Evolutionary conservation across 1,284 basidiomycete genomes (phyloP).

Genomic region (Hymenochaete sp.): DNA sequence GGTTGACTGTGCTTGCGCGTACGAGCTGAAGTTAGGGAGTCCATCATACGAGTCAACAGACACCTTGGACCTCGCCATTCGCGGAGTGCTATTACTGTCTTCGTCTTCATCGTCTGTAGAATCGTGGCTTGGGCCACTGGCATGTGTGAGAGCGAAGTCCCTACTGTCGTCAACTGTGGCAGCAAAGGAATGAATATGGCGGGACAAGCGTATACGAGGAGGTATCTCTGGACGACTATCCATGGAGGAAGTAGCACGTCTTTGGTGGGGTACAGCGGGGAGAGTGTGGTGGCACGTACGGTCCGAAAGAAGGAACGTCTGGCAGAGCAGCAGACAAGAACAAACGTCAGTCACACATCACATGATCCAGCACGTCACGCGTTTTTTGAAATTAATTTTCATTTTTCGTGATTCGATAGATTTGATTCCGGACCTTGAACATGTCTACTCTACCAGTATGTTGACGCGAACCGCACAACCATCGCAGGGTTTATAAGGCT

Average conservation of each 20-base stretch:
- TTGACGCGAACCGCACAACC: too few relatives aligned
- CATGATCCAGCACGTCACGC: too few relatives aligned
- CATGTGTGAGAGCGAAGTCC: not conserved
- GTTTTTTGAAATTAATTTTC: too few relatives aligned
- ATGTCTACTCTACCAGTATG: too few relatives aligned
- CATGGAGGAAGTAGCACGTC: conserved; percentile 1
- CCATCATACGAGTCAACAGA: conserved; percentile 41
- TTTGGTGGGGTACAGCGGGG: too few relatives aligned
- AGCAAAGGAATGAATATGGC: conserved; percentile 25
- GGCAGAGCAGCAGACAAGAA: too few relatives aligned
- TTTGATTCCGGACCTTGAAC: too few relatives aligned
- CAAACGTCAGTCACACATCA: too few relatives aligned
- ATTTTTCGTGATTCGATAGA: too few relatives aligned
- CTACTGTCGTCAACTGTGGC: conserved; percentile 18
- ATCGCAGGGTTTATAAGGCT: too few relatives aligned
- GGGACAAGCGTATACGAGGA: conserved; percentile 23
- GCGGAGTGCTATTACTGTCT: conserved; percentile 35
- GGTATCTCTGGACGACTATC: conserved; percentile 14
- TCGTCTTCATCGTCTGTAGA: conserved; percentile 23
- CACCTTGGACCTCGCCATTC: conserved; percentile 4
- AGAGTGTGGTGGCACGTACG: too few relatives aligned
- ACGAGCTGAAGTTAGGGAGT: conserved; percentile 23
- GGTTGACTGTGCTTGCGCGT: conserved; percentile 21
- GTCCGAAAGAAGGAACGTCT: too few relatives aligned
- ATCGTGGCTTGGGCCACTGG: conserved; percentile 19